Conservation (phyloP, 768 basidiomycete species). For the Asterophora parasitica region DNA sequence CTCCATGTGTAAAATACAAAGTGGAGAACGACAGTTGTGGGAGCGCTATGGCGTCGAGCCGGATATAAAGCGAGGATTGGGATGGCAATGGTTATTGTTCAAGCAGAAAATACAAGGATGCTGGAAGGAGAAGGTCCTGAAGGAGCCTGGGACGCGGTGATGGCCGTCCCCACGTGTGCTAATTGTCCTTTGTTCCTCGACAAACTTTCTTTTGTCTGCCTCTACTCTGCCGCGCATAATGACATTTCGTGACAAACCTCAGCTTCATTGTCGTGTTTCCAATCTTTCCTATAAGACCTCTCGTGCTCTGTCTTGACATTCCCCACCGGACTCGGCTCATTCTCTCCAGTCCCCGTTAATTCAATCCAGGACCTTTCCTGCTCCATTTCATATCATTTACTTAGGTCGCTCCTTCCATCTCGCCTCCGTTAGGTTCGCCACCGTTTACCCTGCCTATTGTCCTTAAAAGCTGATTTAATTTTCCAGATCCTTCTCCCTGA, state of each 20-base stretch:
- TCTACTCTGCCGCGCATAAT: too few relatives aligned
- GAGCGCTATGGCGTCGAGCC: constrained; percentile 1
- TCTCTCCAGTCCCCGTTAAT: constrained; percentile 18
- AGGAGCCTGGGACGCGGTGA: constrained; percentile 8
- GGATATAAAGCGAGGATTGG: constrained; percentile 5
- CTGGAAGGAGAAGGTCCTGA: constrained; percentile 1
- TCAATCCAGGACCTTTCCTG: constrained; percentile 7
- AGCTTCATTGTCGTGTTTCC: constrained; percentile 11
- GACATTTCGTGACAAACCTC: background rate
- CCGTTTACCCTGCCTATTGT: background rate
- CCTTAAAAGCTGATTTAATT: constrained; percentile 3
- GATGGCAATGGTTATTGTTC: constrained; percentile 6
- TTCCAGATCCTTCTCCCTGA: constrained; percentile 9
- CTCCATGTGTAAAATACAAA: constrained; percentile 9
- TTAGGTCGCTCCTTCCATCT: constrained; percentile 2
- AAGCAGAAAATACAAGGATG: constrained; percentile 5
- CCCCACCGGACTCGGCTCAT: constrained; percentile 24
- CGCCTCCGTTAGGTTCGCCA: constrained; percentile 4
- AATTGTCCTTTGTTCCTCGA: constrained; percentile 18
- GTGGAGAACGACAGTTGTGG: constrained; percentile 13
- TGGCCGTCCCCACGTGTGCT: constrained; percentile 9
- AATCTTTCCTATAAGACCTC: constrained; percentile 11
- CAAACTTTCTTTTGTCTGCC: constrained; percentile 16
- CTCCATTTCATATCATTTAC: constrained; percentile 3
- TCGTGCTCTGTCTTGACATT: background rate